These are phyloP conservation scores for Cladosporium oxysporum DNA, from an alignment of 2,329 filamentous ascomycete species.

Conservation along the genomic window DNA sequence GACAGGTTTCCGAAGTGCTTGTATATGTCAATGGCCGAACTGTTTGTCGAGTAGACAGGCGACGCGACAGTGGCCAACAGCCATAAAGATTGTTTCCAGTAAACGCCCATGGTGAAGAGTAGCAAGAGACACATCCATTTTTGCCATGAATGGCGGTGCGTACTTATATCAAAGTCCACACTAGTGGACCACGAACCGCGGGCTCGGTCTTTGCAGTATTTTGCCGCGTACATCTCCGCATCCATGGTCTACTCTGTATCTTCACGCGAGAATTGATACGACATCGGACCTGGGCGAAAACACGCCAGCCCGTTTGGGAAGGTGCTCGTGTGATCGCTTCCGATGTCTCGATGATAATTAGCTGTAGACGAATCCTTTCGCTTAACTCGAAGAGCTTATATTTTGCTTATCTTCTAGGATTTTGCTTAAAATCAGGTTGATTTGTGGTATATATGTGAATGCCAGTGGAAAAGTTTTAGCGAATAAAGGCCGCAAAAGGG, in stretches of 20 bases:
- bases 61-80: neutral
- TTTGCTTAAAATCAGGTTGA: neutral
- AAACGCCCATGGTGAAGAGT: neutral
- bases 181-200: neutral
- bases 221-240: neutral
- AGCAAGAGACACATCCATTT: neutral
- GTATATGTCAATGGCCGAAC: neutral
- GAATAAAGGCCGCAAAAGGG: neutral
- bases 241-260: neutral
- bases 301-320: slow-evolving; percentile 4
- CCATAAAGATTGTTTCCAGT: slow-evolving; percentile 3
- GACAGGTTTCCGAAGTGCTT: slow-evolving; percentile 2
- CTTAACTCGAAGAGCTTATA: neutral
- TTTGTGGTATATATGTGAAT: neutral
- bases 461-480: neutral
- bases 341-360: neutral
- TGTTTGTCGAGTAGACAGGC: neutral
- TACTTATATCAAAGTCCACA: neutral
- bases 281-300: neutral
- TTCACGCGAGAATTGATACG: neutral
- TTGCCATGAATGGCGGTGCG: neutral
- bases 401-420: neutral
- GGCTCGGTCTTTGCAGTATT: slow-evolving; percentile 3
- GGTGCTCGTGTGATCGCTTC: neutral
- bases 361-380: neutral